Conservation (phyloP, 2,329 filamentous ascomycete genomes). For the Triangularia setosa region DNA sequence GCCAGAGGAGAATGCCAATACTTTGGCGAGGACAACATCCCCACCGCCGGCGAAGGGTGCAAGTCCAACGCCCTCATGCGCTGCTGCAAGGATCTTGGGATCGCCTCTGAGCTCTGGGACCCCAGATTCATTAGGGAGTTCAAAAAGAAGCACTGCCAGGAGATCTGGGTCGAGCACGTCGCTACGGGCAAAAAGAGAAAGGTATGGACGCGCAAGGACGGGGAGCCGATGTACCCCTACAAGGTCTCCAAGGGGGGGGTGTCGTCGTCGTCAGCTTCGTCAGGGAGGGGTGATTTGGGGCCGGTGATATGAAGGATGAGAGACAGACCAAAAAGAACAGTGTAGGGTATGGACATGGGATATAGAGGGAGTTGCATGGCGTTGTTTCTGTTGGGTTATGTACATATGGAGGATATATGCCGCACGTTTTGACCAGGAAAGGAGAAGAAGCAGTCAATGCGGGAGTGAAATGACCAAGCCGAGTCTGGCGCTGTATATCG, state of each 20-base stretch:
- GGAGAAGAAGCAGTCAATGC: too few species aligned
- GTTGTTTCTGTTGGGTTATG: too few species aligned
- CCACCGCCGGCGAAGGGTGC: slow-evolving; percentile 92
- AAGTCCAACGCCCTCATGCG: slow-evolving; percentile 97
- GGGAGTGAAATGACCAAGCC: background rate
- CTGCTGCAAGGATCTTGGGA: slow-evolving; percentile 95
- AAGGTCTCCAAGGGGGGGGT: slow-evolving; percentile 32
- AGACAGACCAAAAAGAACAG: background rate
- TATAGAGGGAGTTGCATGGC: too few species aligned
- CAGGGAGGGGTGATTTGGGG: background rate
- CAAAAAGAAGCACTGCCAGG: slow-evolving; percentile 67
- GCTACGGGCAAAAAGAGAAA: slow-evolving; percentile 84
- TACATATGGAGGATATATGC: background rate
- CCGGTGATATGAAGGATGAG: background rate
- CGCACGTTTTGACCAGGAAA: background rate
- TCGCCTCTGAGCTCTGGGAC: slow-evolving; percentile 95
- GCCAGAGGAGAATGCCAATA: slow-evolving; percentile 93
- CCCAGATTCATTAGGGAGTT: slow-evolving; percentile 83
- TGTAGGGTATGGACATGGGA: background rate
- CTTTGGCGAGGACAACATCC: slow-evolving; percentile 84
- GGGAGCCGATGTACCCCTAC: slow-evolving; percentile 63
- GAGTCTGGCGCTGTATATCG: background rate
- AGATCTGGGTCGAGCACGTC: slow-evolving; percentile 87
- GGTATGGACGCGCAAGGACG: slow-evolving; percentile 82
- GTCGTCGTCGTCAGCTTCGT: background rate